Evolutionary conservation across 441 rosid species (phyloP).

Genomic region (Rhodomyrtus psidioides): DNA sequence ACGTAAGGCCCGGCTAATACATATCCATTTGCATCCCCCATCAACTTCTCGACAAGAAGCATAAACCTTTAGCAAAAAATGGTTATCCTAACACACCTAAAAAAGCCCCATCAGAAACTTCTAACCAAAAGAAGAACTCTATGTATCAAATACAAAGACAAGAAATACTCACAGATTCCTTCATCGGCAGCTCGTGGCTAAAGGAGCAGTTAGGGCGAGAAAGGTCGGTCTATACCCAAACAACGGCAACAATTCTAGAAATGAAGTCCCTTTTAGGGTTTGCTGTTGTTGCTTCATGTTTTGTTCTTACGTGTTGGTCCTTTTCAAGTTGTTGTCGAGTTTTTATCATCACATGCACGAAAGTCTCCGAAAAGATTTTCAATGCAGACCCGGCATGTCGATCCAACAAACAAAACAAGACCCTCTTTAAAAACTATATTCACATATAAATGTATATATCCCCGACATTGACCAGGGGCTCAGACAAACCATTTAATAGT

Average conservation of each 20-base stretch:
- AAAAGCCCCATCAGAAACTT: not conserved
- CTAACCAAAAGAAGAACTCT: not conserved
- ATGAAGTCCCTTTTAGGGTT: not conserved
- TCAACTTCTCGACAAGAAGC: not conserved
- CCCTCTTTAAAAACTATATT: not conserved
- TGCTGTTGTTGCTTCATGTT: not conserved
- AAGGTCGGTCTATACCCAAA: not conserved
- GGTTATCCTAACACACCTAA: not conserved
- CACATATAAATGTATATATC: not conserved
- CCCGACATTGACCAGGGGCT: not conserved
- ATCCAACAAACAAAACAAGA: not conserved
- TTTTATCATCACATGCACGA: not conserved
- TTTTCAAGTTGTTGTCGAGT: constrained; percentile 4
- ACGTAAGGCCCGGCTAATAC: not conserved
- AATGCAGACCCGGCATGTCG: not conserved
- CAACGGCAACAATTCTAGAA: not conserved
- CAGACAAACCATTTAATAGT: not conserved
- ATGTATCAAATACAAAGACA: not conserved
- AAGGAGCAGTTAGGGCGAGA: not conserved
- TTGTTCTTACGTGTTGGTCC: not conserved
- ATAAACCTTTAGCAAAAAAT: not conserved
- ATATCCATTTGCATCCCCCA: not conserved
- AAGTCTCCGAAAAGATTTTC: not conserved
- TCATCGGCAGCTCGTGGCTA: not conserved
- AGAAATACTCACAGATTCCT: not conserved